phyloP scores from a whole-genome alignment of 202 grass and related monocot species.

The Eragrostis tef region DNA sequence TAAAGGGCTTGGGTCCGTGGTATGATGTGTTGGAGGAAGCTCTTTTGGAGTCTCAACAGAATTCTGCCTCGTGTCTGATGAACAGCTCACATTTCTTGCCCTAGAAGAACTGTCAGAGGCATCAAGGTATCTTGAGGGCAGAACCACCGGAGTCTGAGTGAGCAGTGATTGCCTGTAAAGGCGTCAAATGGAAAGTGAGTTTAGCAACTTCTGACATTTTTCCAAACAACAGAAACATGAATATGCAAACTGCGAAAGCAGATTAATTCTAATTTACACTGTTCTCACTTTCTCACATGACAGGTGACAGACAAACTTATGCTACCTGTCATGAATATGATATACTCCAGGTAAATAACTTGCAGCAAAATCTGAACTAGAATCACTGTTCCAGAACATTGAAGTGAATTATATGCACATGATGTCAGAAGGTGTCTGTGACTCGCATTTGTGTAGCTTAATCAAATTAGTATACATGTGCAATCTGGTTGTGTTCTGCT shows the following conservation, averaged over 20 bases:
- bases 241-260: not conserved
- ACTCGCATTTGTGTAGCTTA: not conserved
- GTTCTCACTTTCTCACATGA: not conserved
- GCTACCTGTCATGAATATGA: constrained; percentile 25
- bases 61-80: constrained; percentile 47
- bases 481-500: not conserved
- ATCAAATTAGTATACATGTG: constrained; percentile 9
- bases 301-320: constrained; percentile 1
- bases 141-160: constrained; percentile 67
- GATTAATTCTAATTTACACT: not conserved
- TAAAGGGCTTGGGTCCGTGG: constrained; percentile 51
- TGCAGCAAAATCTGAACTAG: not conserved
- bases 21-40: constrained; percentile 42
- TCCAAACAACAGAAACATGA: constrained; percentile 26
- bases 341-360: not conserved
- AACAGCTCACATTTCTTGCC: constrained; percentile 59
- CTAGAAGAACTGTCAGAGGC: constrained; percentile 59
- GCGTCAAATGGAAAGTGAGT: constrained; percentile 31
- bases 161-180: constrained; percentile 75
- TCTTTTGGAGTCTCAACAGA: constrained; percentile 55
- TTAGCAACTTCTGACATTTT: constrained; percentile 20
- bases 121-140: constrained; percentile 57
- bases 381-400: constrained; percentile 19
- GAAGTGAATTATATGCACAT: not conserved
- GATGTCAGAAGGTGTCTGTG: constrained; percentile 28